phyloP scores from a whole-genome alignment of 306 rosid genomes.

The Malus fusca region DNA sequence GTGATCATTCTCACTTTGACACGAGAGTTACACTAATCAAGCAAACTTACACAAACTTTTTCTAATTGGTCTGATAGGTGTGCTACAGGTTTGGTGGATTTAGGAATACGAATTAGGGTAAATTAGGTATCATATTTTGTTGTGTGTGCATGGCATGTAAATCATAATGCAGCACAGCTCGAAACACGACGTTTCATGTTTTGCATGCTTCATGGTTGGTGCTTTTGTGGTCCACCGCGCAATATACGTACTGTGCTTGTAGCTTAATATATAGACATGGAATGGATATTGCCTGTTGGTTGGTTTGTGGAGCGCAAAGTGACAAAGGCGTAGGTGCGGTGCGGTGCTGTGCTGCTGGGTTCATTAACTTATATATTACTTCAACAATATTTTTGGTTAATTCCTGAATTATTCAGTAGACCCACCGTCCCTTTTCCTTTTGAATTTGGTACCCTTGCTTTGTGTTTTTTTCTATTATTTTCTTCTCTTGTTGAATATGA shows the following conservation, averaged over 20 bases:
- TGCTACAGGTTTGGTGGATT: not conserved
- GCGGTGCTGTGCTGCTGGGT: not conserved
- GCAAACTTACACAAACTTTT: too few species aligned
- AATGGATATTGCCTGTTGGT: not conserved
- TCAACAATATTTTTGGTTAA: not conserved
- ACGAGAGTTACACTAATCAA: too few species aligned
- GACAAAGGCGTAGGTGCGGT: not conserved
- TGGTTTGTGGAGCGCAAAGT: constrained; percentile 1
- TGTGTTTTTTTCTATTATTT: not conserved
- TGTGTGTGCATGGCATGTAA: not conserved
- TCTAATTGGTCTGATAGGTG: too few species aligned
- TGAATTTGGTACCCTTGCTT: not conserved
- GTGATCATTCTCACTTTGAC: too few species aligned
- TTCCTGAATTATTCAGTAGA: constrained; percentile 2
- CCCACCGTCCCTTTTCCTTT: not conserved
- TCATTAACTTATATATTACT: not conserved
- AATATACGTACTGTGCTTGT: not conserved
- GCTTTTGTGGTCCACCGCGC: not conserved
- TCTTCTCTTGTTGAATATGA: not conserved
- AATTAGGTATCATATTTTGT: not conserved
- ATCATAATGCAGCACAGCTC: not conserved
- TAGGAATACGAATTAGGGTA: not conserved
- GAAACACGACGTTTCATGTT: constrained; percentile 1
- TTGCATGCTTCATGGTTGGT: not conserved
- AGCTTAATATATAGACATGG: not conserved